These are phyloP conservation scores for Colletotrichum scovillei DNA, from an alignment of 2,329 filamentous ascomycete species.

Conservation along the genomic window DNA sequence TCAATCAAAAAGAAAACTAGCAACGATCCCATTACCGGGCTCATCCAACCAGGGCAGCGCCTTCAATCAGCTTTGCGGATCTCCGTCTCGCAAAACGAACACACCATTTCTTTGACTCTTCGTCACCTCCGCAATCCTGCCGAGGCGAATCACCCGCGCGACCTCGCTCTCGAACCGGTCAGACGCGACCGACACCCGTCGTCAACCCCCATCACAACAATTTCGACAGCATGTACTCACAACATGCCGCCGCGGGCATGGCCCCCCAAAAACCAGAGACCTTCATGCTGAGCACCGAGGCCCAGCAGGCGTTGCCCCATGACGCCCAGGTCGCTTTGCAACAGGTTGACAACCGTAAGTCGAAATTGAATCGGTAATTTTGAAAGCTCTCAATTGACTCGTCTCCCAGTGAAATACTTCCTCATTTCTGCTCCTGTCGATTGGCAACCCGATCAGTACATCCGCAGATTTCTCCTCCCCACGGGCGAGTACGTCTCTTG, in stretches of 20 bases:
- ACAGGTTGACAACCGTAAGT: slow-evolving; percentile 96
- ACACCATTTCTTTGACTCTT: slow-evolving; percentile 18
- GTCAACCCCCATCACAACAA: slow-evolving; percentile 22
- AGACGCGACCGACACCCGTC: slow-evolving; percentile 37
- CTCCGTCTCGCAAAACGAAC: neutral
- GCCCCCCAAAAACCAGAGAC: slow-evolving; percentile 97
- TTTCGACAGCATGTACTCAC: slow-evolving; percentile 76
- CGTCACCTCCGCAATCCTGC: slow-evolving; percentile 1
- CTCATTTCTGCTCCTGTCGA: slow-evolving; percentile 98
- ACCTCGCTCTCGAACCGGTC: slow-evolving; percentile 29
- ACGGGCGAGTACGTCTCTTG: slow-evolving; percentile 99
- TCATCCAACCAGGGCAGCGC: slow-evolving; percentile 37
- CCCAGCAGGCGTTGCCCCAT: slow-evolving; percentile 93
- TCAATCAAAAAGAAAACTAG: slow-evolving; percentile 14
- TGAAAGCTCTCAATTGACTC: slow-evolving; percentile 39
- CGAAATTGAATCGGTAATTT: neutral
- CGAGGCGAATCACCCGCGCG: slow-evolving; percentile 17
- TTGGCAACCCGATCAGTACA: slow-evolving; percentile 97
- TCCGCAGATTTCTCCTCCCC: slow-evolving; percentile 92
- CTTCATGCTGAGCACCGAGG: slow-evolving; percentile 97
- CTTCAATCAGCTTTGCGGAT: slow-evolving; percentile 27
- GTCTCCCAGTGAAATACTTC: slow-evolving; percentile 90
- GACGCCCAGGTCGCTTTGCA: slow-evolving; percentile 97
- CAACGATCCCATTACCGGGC: slow-evolving; percentile 8
- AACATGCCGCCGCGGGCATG: slow-evolving; percentile 85